These are phyloP conservation scores for Drechslerella dactyloides DNA, from an alignment of 2,329 filamentous ascomycete species.

Conservation along the genomic window DNA sequence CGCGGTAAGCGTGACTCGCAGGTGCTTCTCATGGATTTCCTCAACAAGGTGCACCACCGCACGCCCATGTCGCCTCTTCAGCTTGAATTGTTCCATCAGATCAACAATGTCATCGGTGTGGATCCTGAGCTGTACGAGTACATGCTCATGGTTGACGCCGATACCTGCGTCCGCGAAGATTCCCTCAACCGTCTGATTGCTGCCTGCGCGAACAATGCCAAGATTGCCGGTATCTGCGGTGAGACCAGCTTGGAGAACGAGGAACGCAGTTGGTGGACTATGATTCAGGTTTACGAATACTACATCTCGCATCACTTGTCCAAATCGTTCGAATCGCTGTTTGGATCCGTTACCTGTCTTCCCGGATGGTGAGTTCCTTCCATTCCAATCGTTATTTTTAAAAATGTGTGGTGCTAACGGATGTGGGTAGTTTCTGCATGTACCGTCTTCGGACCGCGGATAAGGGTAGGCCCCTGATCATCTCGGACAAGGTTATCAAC, in stretches of 20 bases:
- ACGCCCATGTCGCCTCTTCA: slow-evolving; percentile 94
- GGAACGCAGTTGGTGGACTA: slow-evolving; percentile 95
- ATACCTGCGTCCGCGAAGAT: slow-evolving; percentile 91
- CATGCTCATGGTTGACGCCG: slow-evolving; percentile 94
- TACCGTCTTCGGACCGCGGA: slow-evolving; percentile 94
- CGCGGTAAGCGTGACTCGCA: slow-evolving; percentile 98
- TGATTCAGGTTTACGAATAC: slow-evolving; percentile 99
- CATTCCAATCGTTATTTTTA: slow-evolving; percentile 6
- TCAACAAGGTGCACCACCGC: slow-evolving; percentile 95
- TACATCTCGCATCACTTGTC: slow-evolving; percentile 97
- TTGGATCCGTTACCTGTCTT: slow-evolving; percentile 97
- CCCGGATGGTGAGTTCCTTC: slow-evolving; percentile 87
- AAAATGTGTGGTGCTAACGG: slow-evolving; percentile 58
- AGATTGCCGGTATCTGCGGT: slow-evolving; percentile 96
- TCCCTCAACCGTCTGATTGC: slow-evolving; percentile 90
- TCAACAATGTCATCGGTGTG: slow-evolving; percentile 98
- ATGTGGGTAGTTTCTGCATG: slow-evolving; percentile 83
- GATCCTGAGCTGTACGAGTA: slow-evolving; percentile 98
- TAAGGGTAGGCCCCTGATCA: slow-evolving; percentile 91
- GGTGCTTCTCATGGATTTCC: slow-evolving; percentile 92
- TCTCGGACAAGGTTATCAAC: slow-evolving; percentile 82
- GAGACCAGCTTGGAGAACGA: slow-evolving; percentile 97
- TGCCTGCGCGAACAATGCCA: slow-evolving; percentile 88
- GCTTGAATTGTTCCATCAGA: slow-evolving; percentile 97
- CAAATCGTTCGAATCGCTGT: slow-evolving; percentile 97